Evolutionary conservation across 352 stramenopile species (phyloP), one percentile per base, ranked within the genome.

Genomic region (Lagenidium sp.): DNA sequence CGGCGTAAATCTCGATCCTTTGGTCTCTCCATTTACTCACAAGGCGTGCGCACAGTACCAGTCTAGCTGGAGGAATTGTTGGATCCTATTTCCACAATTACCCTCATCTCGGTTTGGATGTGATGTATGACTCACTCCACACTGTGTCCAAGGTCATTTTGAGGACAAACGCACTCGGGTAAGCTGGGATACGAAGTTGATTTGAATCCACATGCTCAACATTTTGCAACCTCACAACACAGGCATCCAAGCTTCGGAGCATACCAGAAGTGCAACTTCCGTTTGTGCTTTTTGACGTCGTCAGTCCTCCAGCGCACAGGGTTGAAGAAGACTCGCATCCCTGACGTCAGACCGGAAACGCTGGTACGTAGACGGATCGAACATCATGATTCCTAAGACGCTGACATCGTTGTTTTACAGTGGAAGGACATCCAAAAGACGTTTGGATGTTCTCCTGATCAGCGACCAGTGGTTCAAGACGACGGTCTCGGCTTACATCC

Each of bases 41-140:
- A n/a, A n/a, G n/a, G n/a, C n/a, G n/a, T n/a, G n/a, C n/a, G n/a
- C n/a, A n/a, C n/a, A n/a, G n/a, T n/a, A n/a, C n/a, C n/a, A 81
- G 65, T 7, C 47, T 82, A 40, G 62, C 61, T 45, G 70, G 69
- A 18, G 78, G 77, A 7, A 48, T 67, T 1, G 55, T 82, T 2
- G 65, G 73, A 3, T 72, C 89, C 31, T 92, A 90, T 41, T 89
- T 92, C 43, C 80, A 92, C 55, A 92, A 92, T 53, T 92, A 89
- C 46, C 76, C 78, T 6, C 77, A 92, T 31, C 46, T 92, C 4
- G 80, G 80, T 13, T 49, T 89, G 32, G 80, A 92, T 41, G 63
- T 92, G 22, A 60, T 92, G 32, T 92, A 88, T 37, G 55, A 85
- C 29, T 68, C 65, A 4, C 65, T 81, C 38, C 80, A 92, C 62